Evolutionary conservation across 306 rosid species (phyloP).

Genomic region (Arachis stenosperma): DNA sequence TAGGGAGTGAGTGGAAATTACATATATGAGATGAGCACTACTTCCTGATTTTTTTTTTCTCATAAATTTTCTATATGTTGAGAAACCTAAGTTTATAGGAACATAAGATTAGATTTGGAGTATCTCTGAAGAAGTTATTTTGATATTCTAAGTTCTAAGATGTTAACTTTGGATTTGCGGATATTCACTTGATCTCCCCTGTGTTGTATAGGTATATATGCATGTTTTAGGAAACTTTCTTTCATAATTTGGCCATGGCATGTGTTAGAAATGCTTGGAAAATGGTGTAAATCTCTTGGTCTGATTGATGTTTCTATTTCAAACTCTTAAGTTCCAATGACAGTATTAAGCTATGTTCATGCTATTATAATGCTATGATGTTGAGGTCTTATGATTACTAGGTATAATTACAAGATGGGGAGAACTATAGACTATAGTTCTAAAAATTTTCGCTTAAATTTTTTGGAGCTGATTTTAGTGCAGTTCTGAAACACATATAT

Average conservation of each 20-base stretch:
- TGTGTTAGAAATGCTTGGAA: background rate
- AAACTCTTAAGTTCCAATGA: background rate
- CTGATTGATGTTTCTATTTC: background rate
- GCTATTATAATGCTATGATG: background rate
- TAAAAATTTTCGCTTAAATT: background rate
- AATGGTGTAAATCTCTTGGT: background rate
- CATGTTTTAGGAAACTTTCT: no score
- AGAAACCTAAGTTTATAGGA: background rate
- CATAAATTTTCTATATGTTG: background rate
- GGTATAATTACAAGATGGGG: background rate
- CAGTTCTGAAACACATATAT: conserved; percentile 6
- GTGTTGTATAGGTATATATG: no score
- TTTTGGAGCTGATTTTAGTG: no score
- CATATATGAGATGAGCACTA: background rate
- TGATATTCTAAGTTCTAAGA: no score
- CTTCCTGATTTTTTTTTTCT: background rate
- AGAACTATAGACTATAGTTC: background rate
- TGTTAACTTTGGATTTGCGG: no score
- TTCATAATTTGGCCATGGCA: background rate
- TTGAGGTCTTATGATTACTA: background rate
- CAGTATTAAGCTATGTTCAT: no score
- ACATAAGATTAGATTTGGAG: background rate
- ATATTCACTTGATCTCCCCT: no score
- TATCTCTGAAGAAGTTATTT: background rate
- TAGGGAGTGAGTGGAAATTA: background rate